phyloP scores from a whole-genome alignment of 306 rosid genomes.

The Betula pendula region DNA sequence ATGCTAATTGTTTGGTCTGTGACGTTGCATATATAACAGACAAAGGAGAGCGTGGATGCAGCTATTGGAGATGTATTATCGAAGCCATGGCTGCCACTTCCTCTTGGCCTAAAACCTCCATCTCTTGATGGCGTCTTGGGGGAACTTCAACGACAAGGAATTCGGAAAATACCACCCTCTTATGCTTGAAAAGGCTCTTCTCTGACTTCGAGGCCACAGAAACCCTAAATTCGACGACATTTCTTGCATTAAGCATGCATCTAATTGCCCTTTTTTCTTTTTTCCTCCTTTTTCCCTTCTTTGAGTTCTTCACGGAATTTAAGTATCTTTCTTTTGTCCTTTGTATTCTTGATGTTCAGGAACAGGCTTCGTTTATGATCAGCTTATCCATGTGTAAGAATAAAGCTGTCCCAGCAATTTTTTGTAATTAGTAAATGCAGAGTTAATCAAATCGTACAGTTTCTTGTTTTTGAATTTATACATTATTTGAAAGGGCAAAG shows the following conservation, averaged over 20 bases:
- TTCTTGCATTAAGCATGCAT: conserved; percentile 32
- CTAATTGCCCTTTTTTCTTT: conserved; percentile 27
- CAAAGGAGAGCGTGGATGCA: conserved; percentile 88
- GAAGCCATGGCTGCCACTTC: conserved; percentile 90
- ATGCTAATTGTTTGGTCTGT: not conserved
- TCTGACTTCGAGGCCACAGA: conserved; percentile 23
- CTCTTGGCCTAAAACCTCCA: conserved; percentile 87
- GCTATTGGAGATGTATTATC: conserved; percentile 80
- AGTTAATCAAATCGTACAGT: too few species aligned
- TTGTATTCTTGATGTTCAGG: not conserved
- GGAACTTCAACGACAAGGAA: conserved; percentile 82
- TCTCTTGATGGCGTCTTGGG: conserved; percentile 61
- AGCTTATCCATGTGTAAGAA: too few species aligned
- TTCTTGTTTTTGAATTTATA: too few species aligned
- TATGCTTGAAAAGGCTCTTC: conserved; percentile 35
- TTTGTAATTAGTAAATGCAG: too few species aligned
- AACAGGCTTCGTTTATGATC: too few species aligned
- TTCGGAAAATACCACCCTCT: conserved; percentile 74
- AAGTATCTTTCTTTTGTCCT: not conserved
- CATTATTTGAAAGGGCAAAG: not conserved
- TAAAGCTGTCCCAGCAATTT: too few species aligned
- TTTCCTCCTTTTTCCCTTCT: not conserved
- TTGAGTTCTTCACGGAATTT: not conserved
- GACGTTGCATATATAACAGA: conserved; percentile 40
- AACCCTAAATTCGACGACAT: conserved; percentile 68